Base-by-base conservation (phyloP, 2,329 filamentous ascomycete species). In the Waltergamsia citrina region DNA sequence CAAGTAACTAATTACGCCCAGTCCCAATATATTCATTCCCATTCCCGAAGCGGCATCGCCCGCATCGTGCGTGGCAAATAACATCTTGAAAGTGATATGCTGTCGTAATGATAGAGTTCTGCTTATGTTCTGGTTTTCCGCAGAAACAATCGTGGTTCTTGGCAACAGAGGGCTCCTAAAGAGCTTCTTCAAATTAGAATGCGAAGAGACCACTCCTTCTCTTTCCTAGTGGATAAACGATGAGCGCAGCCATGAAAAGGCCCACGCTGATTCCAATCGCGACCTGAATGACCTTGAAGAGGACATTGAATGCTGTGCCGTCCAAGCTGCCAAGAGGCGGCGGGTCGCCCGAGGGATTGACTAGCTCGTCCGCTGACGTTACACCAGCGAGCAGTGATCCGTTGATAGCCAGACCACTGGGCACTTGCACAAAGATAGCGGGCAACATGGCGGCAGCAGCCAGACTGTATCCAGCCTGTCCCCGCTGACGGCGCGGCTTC, bases 401-500 rank as follows among this genome's bases (percentile, higher is more conserved):
- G 19, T 66, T 65, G 0, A 71, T 72, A 4, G 75, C 75, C n/a
- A 80, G 57, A 19, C 74, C 72, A 15, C 69, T 74, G 0, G 75
- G 75, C 18, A 80, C 75, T 42, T 78, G 74, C 3, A 80, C 71
- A 41, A 93, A 93, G 42, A 94, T 93, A 5, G 82, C 87, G 0
- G 87, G 87, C 8, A 94, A 62, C 67, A 94, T 85, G 2, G 84
- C 81, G 0, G 85, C 85, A 0, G 86, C 86, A 0, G 87, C 87
- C 3, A 94, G 72, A 2, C 82, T 83, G 51, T 88, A 86, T 10
- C 81, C 77, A 6, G 76, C 59, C 6, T 63, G 57, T 6, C 66
- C 54, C n/a, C 57, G 48, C 41, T 56, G 48, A 38, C 50, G 29
- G 32, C 42, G 43, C 14, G 46, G 38, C 26, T 45, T 48, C 32